Conservation (phyloP, 257 asterid genomes). For the Nyctanthes arbortristis region DNA sequence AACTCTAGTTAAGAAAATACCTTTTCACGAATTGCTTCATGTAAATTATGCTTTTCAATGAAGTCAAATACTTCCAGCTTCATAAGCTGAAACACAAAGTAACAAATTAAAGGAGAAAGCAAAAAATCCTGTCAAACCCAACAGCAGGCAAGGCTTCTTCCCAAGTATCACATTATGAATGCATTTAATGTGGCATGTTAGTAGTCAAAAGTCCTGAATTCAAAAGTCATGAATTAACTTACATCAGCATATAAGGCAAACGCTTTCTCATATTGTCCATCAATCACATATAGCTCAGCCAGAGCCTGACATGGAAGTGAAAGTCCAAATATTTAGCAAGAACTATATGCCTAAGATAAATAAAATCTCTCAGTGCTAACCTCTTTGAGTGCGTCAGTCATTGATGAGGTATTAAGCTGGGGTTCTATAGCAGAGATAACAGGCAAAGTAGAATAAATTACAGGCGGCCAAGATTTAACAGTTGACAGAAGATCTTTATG, state of each 20-base stretch:
- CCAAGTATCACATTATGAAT: slow-evolving; percentile 21
- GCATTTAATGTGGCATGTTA: neutral
- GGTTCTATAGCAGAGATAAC: slow-evolving; percentile 94
- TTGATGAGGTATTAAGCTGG: slow-evolving; percentile 82
- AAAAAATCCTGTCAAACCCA: slow-evolving; percentile 18
- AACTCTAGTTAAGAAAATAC: slow-evolving; percentile 32
- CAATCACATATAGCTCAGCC: slow-evolving; percentile 84
- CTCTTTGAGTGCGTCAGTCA: slow-evolving; percentile 85
- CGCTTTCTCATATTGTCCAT: slow-evolving; percentile 89
- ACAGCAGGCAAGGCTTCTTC: slow-evolving; percentile 9
- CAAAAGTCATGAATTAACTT: slow-evolving; percentile 29
- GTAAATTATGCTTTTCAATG: slow-evolving; percentile 88
- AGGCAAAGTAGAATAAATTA: slow-evolving; percentile 76
- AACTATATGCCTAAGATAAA: slow-evolving; percentile 11
- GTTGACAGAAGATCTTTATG: slow-evolving; percentile 90
- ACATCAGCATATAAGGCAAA: slow-evolving; percentile 93
- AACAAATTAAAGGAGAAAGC: slow-evolving; percentile 24
- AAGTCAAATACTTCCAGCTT: slow-evolving; percentile 87
- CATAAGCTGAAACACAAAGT: slow-evolving; percentile 65
- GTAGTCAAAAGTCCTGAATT: slow-evolving; percentile 1
- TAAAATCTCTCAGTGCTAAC: slow-evolving; percentile 39
- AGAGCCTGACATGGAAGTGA: slow-evolving; percentile 60
- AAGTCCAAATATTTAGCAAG: slow-evolving; percentile 20
- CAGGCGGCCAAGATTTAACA: slow-evolving; percentile 86
- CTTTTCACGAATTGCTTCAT: slow-evolving; percentile 82